Evolutionary conservation across 371 early-diverging fungal genomes (phyloP).

Genomic region (Syncephalis plumigaleata): DNA sequence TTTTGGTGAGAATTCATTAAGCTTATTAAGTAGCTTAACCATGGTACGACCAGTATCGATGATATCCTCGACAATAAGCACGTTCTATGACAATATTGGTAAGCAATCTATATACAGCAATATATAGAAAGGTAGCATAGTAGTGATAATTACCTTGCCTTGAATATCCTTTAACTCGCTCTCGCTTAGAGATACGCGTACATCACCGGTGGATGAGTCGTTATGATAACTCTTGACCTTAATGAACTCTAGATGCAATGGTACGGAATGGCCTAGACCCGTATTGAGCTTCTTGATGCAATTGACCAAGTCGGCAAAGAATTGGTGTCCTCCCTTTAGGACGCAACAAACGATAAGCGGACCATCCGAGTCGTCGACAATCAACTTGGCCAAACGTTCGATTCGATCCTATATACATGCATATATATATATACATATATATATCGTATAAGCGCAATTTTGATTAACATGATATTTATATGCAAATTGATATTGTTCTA

Average conservation of each 20-base stretch:
- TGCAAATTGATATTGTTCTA: background rate
- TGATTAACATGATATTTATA: too few relatives aligned
- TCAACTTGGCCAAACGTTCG: slow-evolving; percentile 61
- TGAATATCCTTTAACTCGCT: slow-evolving; percentile 60
- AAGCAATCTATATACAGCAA: too few relatives aligned
- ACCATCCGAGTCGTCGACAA: slow-evolving; percentile 45
- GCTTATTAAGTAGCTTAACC: slow-evolving; percentile 53
- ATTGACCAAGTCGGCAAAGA: slow-evolving; percentile 71
- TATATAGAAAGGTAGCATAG: too few relatives aligned
- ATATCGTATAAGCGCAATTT: too few relatives aligned
- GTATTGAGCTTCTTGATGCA: slow-evolving; percentile 67
- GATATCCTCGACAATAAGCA: slow-evolving; percentile 85
- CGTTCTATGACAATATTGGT: too few relatives aligned
- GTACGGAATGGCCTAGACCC: slow-evolving; percentile 48
- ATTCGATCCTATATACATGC: slow-evolving; percentile 63
- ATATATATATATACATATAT: too few relatives aligned
- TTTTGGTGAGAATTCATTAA: slow-evolving; percentile 49
- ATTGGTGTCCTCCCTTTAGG: slow-evolving; percentile 77
- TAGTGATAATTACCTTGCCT: slow-evolving; percentile 44
- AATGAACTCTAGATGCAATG: slow-evolving; percentile 76
- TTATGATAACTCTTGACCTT: slow-evolving; percentile 75
- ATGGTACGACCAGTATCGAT: slow-evolving; percentile 85
- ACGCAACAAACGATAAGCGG: slow-evolving; percentile 80
- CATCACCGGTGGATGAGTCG: slow-evolving; percentile 61
- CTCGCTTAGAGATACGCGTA: slow-evolving; percentile 71